These are phyloP conservation scores for Dictyostelium citrinum DNA, from an alignment of 78 protist species.

Conservation along the genomic window DNA sequence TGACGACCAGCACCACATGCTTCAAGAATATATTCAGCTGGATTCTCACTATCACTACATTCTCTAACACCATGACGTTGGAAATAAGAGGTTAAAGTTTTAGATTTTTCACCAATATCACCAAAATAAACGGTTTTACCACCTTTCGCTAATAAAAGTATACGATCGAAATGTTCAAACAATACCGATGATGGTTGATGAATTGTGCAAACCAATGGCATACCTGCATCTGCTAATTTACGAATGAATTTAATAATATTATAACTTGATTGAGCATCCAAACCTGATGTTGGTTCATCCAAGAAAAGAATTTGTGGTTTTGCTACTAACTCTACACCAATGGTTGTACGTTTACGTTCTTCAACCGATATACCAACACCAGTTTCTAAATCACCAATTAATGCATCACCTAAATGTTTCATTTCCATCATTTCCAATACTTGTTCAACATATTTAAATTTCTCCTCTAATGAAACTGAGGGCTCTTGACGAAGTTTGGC, in stretches of 20 bases:
- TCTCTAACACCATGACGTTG: slow-evolving; percentile 21
- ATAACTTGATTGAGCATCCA: slow-evolving; percentile 71
- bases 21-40: slow-evolving; percentile 78
- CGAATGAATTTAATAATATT: slow-evolving; percentile 59
- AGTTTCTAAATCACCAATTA: slow-evolving; percentile 60
- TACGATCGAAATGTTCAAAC: slow-evolving; percentile 72
- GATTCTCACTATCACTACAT: slow-evolving; percentile 54
- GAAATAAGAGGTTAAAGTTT: slow-evolving; percentile 30
- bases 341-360: slow-evolving; percentile 74
- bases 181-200: slow-evolving; percentile 80
- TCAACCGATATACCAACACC: slow-evolving; percentile 79
- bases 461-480: slow-evolving; percentile 10
- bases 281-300: slow-evolving; percentile 83
- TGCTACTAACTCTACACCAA: slow-evolving; percentile 81
- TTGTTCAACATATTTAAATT: slow-evolving; percentile 54
- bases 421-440: slow-evolving; percentile 80
- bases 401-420: slow-evolving; percentile 71
- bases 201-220: slow-evolving; percentile 71
- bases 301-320: slow-evolving; percentile 56
- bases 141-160: slow-evolving; percentile 63
- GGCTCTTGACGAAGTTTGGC: slow-evolving; percentile 62
- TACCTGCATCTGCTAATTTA: slow-evolving; percentile 72
- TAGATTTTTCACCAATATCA: slow-evolving; percentile 61
- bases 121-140: slow-evolving; percentile 82
- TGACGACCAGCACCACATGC: slow-evolving; percentile 72